Evolutionary conservation across 1,284 basidiomycete species (phyloP), one percentile per base, ranked within the genome.

Genomic region (Ganoderma sinense): DNA sequence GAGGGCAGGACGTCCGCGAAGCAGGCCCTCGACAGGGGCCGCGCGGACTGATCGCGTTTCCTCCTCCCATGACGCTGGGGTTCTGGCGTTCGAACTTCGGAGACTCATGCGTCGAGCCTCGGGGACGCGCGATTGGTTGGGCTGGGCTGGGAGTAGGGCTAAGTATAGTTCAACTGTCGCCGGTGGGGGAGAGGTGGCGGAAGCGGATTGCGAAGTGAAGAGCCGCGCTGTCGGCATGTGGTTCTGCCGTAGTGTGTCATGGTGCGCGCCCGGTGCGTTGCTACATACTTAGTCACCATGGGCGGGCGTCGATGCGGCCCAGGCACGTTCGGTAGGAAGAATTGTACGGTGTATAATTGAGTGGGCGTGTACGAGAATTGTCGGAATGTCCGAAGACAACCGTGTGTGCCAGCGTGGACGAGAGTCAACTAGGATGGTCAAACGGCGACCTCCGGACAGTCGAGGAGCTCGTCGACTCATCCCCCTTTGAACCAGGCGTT

Each of bases 1-100:
- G 83, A 85, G 36, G 89, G 88, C 7, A 77, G 83, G 75, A 86
- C 83, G 79, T 86, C 82, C 1, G 79, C 85, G 33, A 75, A 83
- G 56, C 82, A 89, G 69, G 84, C 85, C 40, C 74, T 84, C 65
- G 75, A 74, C 13, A 66, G 76, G 59, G 77, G 78, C 10, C 71
- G 66, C 58, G 78, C 75, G 10, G 66, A 23, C 40, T 31, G 48
- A 39, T 2, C 33, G 16, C 23, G 23, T 13, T 11, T 23, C 23
- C 48, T 13, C n/a, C 10, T 18, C 36, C 16, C 51, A 16, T 4
- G 26, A 26, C 51, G 43, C 16, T 18, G 6, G 43, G 43, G 18
- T 41, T 41, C 14, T 41, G 41, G n/a, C n/a, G n/a, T n/a, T n/a
- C n/a, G n/a, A 10, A 13, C 20, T 7, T 6, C 16, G 14, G 10